Percentiles rank a stretch among this genome's conserved stretches.
Evolutionary conservation across 495 filamentous ascomycete species (phyloP).

Genomic region (Hypoxylon crocopeplum): DNA sequence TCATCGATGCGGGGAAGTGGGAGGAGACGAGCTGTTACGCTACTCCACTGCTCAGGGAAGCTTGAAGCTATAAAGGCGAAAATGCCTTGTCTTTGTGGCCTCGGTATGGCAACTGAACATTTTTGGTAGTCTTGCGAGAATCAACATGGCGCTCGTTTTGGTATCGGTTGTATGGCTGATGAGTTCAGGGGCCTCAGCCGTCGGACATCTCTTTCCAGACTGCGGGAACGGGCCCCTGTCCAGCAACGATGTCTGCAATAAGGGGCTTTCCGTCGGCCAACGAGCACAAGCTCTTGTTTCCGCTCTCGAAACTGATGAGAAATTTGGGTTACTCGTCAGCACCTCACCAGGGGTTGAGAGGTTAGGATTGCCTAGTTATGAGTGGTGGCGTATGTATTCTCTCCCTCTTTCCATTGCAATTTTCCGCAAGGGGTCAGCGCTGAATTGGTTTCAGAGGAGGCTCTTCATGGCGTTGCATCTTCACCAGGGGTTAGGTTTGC

Average conservation of each 20-base stretch:
- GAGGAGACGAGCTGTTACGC: slow-evolving; percentile 22
- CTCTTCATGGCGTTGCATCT: slow-evolving; percentile 65
- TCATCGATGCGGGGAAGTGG: slow-evolving; percentile 30
- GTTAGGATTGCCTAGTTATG: slow-evolving; percentile 62
- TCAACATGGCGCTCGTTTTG: slow-evolving; percentile 17
- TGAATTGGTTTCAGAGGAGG: slow-evolving; percentile 42
- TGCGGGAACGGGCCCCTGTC: slow-evolving; percentile 33
- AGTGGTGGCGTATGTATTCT: slow-evolving; percentile 51
- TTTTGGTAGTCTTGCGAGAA: neutral
- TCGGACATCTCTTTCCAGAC: slow-evolving; percentile 35
- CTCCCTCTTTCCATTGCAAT: slow-evolving; percentile 8
- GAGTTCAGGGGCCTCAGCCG: slow-evolving; percentile 26
- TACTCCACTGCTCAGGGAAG: slow-evolving; percentile 12
- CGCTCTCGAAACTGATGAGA: slow-evolving; percentile 46
- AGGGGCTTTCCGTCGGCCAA: slow-evolving; percentile 19
- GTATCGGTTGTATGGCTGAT: slow-evolving; percentile 19
- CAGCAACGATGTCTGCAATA: slow-evolving; percentile 35
- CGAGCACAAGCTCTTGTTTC: slow-evolving; percentile 27
- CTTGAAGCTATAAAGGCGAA: slow-evolving; percentile 29
- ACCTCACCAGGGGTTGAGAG: slow-evolving; percentile 60
- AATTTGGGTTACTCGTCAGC: slow-evolving; percentile 61
- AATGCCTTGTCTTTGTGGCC: neutral
- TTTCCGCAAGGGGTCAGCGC: neutral
- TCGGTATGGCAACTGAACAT: neutral
- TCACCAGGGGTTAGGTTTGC: slow-evolving; percentile 59